Evolutionary conservation across 805 yeast species (phyloP).

Genomic region (Vanderwaltozyma verrucispora): DNA sequence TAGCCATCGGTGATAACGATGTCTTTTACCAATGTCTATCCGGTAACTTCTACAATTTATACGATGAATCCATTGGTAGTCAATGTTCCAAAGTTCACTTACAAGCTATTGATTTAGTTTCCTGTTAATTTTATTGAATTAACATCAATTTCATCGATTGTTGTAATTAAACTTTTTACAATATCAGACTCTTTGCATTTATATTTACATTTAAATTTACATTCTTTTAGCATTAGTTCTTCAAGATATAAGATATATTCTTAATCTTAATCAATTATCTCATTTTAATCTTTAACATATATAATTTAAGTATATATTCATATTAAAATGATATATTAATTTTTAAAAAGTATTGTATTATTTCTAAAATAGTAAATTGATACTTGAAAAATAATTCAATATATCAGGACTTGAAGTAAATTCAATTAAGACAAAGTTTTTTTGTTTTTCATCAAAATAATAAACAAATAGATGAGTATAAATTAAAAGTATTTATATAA

Average conservation of each 20-base stretch:
- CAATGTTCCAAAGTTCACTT: slow-evolving; percentile 59
- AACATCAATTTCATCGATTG: background rate
- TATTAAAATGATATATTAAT: background rate
- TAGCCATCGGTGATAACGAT: slow-evolving; percentile 53
- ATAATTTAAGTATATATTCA: background rate
- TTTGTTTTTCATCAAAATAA: too few species aligned
- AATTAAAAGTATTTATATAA: too few species aligned
- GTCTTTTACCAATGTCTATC: slow-evolving; percentile 66
- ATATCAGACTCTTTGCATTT: too few species aligned
- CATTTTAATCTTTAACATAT: background rate
- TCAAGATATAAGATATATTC: background rate
- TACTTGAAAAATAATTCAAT: too few species aligned
- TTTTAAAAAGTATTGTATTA: too few species aligned
- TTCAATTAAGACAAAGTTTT: too few species aligned
- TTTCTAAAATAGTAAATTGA: too few species aligned
- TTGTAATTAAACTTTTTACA: background rate
- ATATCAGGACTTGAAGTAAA: too few species aligned
- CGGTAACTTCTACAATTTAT: slow-evolving; percentile 70
- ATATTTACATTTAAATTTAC: background rate
- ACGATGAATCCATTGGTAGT: slow-evolving; percentile 49
- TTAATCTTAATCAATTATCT: too few species aligned
- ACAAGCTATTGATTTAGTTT: slow-evolving; percentile 45
- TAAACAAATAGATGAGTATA: too few species aligned
- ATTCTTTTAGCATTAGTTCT: slow-evolving; percentile 2
- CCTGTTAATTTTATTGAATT: slow-evolving; percentile 34